Evolutionary conservation across 1,139 yeast species (phyloP).

Genomic region (Geotrichum restrictum): DNA sequence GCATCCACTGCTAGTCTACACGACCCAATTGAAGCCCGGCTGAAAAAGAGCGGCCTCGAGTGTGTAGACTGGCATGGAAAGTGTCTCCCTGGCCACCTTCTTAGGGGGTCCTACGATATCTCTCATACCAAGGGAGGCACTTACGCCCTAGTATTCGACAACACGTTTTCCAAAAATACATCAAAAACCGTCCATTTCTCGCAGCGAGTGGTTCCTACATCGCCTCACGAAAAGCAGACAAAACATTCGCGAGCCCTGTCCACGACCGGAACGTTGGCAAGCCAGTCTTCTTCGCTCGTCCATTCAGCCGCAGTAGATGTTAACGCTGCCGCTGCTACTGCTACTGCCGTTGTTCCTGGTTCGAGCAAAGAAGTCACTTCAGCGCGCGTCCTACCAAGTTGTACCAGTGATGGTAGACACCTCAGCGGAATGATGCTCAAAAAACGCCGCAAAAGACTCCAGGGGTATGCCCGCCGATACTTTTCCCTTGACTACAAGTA

Average conservation of each 20-base stretch:
- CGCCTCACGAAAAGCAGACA: background rate
- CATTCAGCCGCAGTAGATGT: background rate
- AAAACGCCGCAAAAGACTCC: constrained; percentile 74
- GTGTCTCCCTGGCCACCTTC: constrained; percentile 37
- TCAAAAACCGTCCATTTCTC: constrained; percentile 77
- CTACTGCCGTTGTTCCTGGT: background rate
- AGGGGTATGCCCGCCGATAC: constrained; percentile 81
- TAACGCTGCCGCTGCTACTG: background rate
- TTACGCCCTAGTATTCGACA: constrained; percentile 87
- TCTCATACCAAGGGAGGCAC: constrained; percentile 49
- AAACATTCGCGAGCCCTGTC: background rate
- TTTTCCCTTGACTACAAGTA: constrained; percentile 77
- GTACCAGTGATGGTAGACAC: constrained; percentile 31
- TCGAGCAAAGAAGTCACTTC: constrained; percentile 10
- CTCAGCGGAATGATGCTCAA: constrained; percentile 74
- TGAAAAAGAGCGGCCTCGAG: constrained; percentile 37
- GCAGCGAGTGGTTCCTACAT: constrained; percentile 41
- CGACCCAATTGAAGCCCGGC: constrained; percentile 34
- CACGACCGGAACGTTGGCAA: background rate
- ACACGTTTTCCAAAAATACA: constrained; percentile 80
- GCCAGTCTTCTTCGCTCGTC: background rate
- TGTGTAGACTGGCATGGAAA: constrained; percentile 38
- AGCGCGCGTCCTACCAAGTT: constrained; percentile 15
- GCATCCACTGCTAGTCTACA: background rate
- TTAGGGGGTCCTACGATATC: constrained; percentile 58